Percentiles rank a stretch among this genome's conserved stretches.
These are phyloP conservation scores for Microbotryomycetes sp. DNA, from an alignment of 1,284 basidiomycete species.

Conservation along the genomic window DNA sequence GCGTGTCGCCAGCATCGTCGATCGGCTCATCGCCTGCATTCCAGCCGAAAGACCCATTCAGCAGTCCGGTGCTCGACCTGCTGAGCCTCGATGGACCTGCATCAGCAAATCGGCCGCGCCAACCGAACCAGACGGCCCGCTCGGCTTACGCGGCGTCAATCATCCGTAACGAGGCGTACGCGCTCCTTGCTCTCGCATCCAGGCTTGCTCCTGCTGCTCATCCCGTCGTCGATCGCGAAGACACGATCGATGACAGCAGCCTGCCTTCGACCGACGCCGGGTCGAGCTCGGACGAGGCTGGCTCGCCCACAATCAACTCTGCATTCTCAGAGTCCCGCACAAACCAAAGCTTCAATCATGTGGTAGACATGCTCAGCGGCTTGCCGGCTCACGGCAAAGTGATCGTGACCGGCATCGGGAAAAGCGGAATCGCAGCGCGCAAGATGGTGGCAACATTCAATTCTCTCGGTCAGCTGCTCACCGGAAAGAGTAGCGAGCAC, in stretches of 20 bases:
- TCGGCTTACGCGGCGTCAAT: slow-evolving; percentile 31
- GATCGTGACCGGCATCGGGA: slow-evolving; percentile 43
- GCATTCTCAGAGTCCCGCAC: slow-evolving; percentile 9
- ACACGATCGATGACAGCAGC: not conserved
- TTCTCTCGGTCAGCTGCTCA: slow-evolving; percentile 30
- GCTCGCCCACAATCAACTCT: not conserved
- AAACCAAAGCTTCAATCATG: slow-evolving; percentile 25
- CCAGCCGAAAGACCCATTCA: slow-evolving; percentile 3
- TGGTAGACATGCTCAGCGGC: slow-evolving; percentile 17
- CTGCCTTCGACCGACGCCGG: not conserved
- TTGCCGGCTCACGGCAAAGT: slow-evolving; percentile 39
- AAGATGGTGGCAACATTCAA: slow-evolving; percentile 37
- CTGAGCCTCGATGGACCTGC: not conserved
- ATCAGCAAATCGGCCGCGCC: not conserved
- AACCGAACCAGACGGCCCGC: slow-evolving; percentile 11
- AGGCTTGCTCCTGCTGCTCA: slow-evolving; percentile 27
- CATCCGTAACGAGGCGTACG: slow-evolving; percentile 35
- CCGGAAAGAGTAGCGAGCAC: not conserved
- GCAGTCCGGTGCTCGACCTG: slow-evolving; percentile 6
- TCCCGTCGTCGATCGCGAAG: slow-evolving; percentile 13
- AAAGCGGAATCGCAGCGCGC: slow-evolving; percentile 37
- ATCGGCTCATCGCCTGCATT: slow-evolving; percentile 27
- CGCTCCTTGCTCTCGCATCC: slow-evolving; percentile 34
- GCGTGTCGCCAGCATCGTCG: slow-evolving; percentile 19
- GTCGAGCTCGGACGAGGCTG: slow-evolving; percentile 7